Base-by-base conservation (phyloP, 192 early-diverging fungal genomes). In the Gryganskiella cystojenkinii region DNA sequence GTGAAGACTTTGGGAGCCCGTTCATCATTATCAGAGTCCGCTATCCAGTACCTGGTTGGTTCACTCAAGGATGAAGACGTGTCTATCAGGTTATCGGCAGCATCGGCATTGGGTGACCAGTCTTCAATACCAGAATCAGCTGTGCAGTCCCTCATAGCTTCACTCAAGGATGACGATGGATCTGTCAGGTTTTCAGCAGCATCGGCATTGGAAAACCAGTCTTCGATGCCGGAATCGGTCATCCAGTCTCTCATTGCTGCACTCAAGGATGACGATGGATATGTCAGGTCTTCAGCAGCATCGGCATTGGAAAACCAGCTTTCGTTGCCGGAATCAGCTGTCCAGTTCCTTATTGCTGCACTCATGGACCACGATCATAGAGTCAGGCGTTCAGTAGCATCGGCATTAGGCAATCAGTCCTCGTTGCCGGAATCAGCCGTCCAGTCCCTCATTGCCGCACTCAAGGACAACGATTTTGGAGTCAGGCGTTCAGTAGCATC, bases 1-100 rank as follows among this genome's bases (percentile, higher is more conserved):
- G 43, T 55, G 30, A 22, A 27, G 3, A 56, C 64, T 33, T 24
- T 67, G 44, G 64, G 40, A 57, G 7, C 7, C n/a, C 64, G 54
- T 11, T 49, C 54, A 2, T 47, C 22, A 35, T 49, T 67, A 25
- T 57, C 64, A 13, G 63, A 55, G 43, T 37, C 35, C 6, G 55
- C 34, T n/a, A 20, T 57, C 20, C 33, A 57, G 33, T 57, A 5
- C 34, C 31, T 57, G 14, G 10, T 57, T 57, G 34, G 5, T n/a
- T 5, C 35, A 24, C 35, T 57, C 35, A 22, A 42, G 33, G 33
- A 37, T 57, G 20, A 22, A 57, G n/a, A 42, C 3, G 34, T 1
- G 0, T 0, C n/a, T 57, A 34, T 57, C 35, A 42, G 55, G 55
- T 8, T 7, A 1, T 53, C 28, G 28, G 55, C 55, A 37, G 55